Evolutionary conservation across 2,329 filamentous ascomycete genomes (phyloP).

Genomic region (Phaeomoniella chlamydospora): DNA sequence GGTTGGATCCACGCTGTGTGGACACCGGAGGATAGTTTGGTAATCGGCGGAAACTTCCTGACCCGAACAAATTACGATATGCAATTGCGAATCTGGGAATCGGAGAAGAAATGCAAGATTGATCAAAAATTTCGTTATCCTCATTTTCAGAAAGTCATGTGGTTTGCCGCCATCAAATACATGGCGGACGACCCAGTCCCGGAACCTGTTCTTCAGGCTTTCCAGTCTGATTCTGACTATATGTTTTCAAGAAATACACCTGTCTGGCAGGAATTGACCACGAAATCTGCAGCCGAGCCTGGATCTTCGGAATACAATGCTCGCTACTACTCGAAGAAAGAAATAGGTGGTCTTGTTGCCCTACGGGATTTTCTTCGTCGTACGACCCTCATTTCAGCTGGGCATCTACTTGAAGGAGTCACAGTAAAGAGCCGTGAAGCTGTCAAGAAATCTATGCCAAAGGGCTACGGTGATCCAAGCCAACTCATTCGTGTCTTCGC

Average conservation of each 20-base stretch:
- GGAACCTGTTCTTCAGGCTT: slow-evolving; percentile 35
- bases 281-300: slow-evolving; percentile 33
- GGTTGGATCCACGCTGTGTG: slow-evolving; percentile 61
- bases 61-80: slow-evolving; percentile 51
- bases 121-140: slow-evolving; percentile 53
- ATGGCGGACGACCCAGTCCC: slow-evolving; percentile 51
- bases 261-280: slow-evolving; percentile 44
- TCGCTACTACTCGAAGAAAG: slow-evolving; percentile 48
- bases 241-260: slow-evolving; percentile 39
- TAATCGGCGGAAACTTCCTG: slow-evolving; percentile 58
- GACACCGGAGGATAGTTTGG: slow-evolving; percentile 54
- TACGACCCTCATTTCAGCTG: slow-evolving; percentile 46
- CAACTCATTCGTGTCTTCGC: slow-evolving; percentile 45
- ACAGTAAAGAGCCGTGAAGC: slow-evolving; percentile 43
- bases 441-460: slow-evolving; percentile 48
- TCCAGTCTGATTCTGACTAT: slow-evolving; percentile 38
- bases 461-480: slow-evolving; percentile 46
- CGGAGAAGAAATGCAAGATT: slow-evolving; percentile 54
- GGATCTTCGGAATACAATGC: slow-evolving; percentile 41
- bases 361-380: slow-evolving; percentile 47
- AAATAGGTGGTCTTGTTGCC: slow-evolving; percentile 45
- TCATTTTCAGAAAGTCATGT: slow-evolving; percentile 53
- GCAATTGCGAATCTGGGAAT: slow-evolving; percentile 50
- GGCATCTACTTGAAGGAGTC: slow-evolving; percentile 44
- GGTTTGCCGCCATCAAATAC: slow-evolving; percentile 52